A percentile compares a stretch with the other conserved stretches of the same genome.
Conservation (phyloP, 441 rosid species). For the Biscutella laevigata region DNA sequence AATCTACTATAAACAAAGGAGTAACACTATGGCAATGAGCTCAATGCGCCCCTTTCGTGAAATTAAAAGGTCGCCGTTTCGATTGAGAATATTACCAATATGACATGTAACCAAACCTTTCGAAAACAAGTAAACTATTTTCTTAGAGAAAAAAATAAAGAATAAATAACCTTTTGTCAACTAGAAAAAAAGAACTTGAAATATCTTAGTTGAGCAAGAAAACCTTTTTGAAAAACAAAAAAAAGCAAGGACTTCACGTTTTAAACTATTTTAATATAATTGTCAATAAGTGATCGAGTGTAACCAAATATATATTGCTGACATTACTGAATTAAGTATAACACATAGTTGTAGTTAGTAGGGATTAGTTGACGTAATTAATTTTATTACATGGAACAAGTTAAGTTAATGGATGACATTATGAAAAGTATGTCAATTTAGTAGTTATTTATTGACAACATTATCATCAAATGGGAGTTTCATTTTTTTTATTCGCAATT, state of each 20-base stretch:
- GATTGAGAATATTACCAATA: constrained; percentile 12
- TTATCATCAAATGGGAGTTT: no score
- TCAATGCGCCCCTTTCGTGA: constrained; percentile 15
- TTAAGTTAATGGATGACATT: no score
- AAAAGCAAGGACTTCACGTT: background rate
- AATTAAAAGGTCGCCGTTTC: constrained; percentile 13
- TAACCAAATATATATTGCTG: background rate
- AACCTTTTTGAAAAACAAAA: no score
- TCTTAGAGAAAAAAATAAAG: no score
- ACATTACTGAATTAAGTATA: constrained; percentile 14
- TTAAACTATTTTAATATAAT: background rate
- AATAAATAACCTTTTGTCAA: no score
- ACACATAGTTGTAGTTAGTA: constrained; percentile 20
- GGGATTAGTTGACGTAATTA: constrained; percentile 18
- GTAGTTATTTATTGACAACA: no score
- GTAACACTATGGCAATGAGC: constrained; percentile 14
- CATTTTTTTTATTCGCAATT: no score
- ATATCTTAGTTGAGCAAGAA: background rate
- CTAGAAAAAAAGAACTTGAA: background rate
- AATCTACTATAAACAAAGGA: constrained; percentile 6
- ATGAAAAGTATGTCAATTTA: no score
- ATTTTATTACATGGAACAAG: no score
- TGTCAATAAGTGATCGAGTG: background rate
- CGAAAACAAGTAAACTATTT: no score
- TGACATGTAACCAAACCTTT: constrained; percentile 23